These are phyloP conservation scores for Panicum virgatum DNA, from an alignment of 202 grass and related monocot genomes.

Conservation along the genomic window DNA sequence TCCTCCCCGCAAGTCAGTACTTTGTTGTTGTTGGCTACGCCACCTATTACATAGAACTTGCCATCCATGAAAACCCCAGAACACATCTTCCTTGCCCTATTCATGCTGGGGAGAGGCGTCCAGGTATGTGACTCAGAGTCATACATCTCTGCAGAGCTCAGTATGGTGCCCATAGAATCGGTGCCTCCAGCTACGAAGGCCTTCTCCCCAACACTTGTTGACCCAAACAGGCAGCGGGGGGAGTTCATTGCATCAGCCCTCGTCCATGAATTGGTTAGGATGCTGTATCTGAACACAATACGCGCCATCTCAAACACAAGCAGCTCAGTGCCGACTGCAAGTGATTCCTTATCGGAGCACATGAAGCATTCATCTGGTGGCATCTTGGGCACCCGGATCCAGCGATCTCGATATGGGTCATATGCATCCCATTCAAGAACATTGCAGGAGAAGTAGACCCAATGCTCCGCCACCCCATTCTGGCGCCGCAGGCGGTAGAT, in stretches of 20 bases:
- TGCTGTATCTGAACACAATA: slow-evolving; percentile 86
- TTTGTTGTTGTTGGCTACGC: slow-evolving; percentile 62
- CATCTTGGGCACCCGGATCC: slow-evolving; percentile 85
- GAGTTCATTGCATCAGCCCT: slow-evolving; percentile 68
- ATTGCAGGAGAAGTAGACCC: slow-evolving; percentile 98
- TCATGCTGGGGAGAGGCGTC: slow-evolving; percentile 75
- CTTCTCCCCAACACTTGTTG: slow-evolving; percentile 66
- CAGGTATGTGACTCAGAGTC: slow-evolving; percentile 64
- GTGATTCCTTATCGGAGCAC: slow-evolving; percentile 92
- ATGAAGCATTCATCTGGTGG: slow-evolving; percentile 84
- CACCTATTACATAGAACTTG: slow-evolving; percentile 88
- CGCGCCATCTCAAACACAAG: slow-evolving; percentile 79
- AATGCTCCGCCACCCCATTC: slow-evolving; percentile 62
- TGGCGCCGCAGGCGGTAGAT: slow-evolving; percentile 75
- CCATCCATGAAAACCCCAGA: slow-evolving; percentile 94
- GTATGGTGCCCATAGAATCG: slow-evolving; percentile 54
- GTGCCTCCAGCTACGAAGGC: slow-evolving; percentile 85
- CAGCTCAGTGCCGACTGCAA: slow-evolving; percentile 86
- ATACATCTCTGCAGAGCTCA: slow-evolving; percentile 88
- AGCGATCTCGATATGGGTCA: slow-evolving; percentile 68
- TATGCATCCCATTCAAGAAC: slow-evolving; percentile 89
- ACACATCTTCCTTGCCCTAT: slow-evolving; percentile 75
- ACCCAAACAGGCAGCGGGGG: slow-evolving; percentile 80
- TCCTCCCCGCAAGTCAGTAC: slow-evolving; percentile 83
- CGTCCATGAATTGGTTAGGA: slow-evolving; percentile 83